Base-by-base conservation (phyloP, 331 rosid genomes). In the Telfairia occidentalis region DNA sequence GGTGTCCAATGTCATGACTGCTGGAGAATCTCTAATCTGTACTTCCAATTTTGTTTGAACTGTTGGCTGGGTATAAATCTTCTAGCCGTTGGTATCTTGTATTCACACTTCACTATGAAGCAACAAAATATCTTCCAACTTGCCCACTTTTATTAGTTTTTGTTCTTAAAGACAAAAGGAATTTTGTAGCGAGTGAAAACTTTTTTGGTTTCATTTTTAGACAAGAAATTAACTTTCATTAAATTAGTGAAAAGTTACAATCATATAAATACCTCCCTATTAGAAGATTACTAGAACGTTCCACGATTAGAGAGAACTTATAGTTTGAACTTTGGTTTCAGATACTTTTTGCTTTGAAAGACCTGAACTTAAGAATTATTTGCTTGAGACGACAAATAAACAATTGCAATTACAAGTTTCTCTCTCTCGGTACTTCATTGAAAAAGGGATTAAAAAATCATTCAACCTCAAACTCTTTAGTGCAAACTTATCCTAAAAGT, bases 21-120 rank as follows among this genome's bases (percentile, higher is more conserved):
- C 90, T 95, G 90, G 91, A 83, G 80, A 80, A 79, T 35, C 79
- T 88, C 97, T 70, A 76, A 83, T 77, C 81, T 58, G 35, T 75
- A 88, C 83, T 95, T 88, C 87, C 81, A 57, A 57, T 90, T 84
- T 86, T 95, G 97, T 75, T 74, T 78, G 83, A 80, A 84, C 83
- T 95, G 99, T 83, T 95, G 99, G 99, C 80, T 92, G 21, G 99
- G 97, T 95, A 90, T 55, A 81, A 49, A 77, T 83, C 87, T 81
- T 79, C 78, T 72, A 38, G 52, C 90, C 81, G 26, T 53, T 63
- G 24, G 16, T 77, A 37, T 54, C 15, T 35, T 21, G 29, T 38
- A 11, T 19, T 37, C 52, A 19, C 15, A 7, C 61, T 23, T 63
- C 29, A 63, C 15, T 57, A 26, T 77, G 48, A 53, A 43, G 66